Percentiles rank a stretch among this genome's conserved stretches.
Evolutionary conservation across 768 basidiomycete species (phyloP).

Genomic region (Rickenella mellea): DNA sequence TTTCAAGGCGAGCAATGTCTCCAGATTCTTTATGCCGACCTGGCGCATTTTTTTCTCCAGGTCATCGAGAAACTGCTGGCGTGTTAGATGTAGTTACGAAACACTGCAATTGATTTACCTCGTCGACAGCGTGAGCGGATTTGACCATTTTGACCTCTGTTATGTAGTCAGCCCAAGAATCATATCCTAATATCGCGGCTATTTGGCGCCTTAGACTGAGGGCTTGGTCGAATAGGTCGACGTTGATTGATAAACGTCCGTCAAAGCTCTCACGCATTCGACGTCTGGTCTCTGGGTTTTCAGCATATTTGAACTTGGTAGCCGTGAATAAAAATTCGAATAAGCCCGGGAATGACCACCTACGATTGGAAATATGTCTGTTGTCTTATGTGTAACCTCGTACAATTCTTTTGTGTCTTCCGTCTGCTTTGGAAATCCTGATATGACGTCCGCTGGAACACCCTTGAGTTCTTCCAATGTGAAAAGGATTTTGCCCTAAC

Average conservation of each 20-base stretch:
- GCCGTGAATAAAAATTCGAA: neutral
- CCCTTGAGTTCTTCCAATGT: conserved; percentile 70
- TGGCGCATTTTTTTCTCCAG: conserved; percentile 67
- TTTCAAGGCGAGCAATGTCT: conserved; percentile 63
- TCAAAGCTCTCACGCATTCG: conserved; percentile 61
- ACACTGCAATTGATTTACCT: conserved; percentile 34
- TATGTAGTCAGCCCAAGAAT: conserved; percentile 76
- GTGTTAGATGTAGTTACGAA: neutral
- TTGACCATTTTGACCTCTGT: conserved; percentile 87
- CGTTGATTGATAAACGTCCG: conserved; percentile 57
- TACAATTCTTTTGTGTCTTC: conserved; percentile 51
- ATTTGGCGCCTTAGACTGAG: conserved; percentile 64
- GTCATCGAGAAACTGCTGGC: conserved; percentile 72
- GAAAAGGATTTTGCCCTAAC: conserved; percentile 52
- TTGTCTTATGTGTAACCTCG: conserved; percentile 74
- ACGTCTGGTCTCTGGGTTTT: conserved; percentile 58
- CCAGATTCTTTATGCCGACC: conserved; percentile 57
- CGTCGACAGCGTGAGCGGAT: conserved; percentile 45
- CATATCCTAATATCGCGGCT: conserved; percentile 57
- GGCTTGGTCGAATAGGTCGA: conserved; percentile 56
- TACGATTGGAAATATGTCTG: conserved; percentile 73
- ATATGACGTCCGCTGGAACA: conserved; percentile 69
- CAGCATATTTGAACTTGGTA: conserved; percentile 81
- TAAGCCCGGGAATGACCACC: conserved; percentile 12
- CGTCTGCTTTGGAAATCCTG: conserved; percentile 64